Base-by-base conservation (phyloP, 495 filamentous ascomycete genomes). In the Chaetomidium leptoderma region DNA sequence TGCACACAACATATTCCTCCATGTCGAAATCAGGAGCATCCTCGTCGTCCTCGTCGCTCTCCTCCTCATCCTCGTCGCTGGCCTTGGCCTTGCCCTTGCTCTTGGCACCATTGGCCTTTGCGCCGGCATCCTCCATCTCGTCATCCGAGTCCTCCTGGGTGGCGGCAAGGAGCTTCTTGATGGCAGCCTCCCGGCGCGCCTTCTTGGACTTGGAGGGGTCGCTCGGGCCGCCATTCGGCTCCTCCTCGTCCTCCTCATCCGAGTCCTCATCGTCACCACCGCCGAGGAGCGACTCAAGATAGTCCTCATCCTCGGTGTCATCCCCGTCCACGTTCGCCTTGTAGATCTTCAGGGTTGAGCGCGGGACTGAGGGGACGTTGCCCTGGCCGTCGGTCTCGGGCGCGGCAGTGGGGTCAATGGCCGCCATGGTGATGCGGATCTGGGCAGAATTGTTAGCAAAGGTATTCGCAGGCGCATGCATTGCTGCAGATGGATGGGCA, bases 371-470 rank as follows among this genome's bases (percentile, higher is more conserved):
- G 71, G 78, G 80, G 44, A 84, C 76, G 55, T 84, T 84, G 58
- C 78, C 76, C 35, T 81, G 80, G 35, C 83, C 79, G 55, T 85
- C 82, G 51, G 80, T 80, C 59, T 88, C 83, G 37, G 88, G 84
- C 45, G 76, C 78, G 60, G 88, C 87, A 65, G 83, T 88, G 33
- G 93, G 93, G 70, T 99, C 92, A 65, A 99, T 86, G 64, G 93
- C 93, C 65, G 95, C 93, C 93, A 99, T 99, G 66, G 90, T 97
- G 63, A 99, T 87, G 65, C 89, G 91, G 76, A 96, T 91, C 92
- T 96, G 63, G 14, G 17, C 32, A 2, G 6, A 45, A n/a, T 17
- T 14, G 40, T 63, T 44, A 61, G 59, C 26, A 62, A 56, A 14
- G 13, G 2, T 24, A 14, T 44, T n/a, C n/a, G 26, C 5, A 32